Percentiles rank a stretch among this genome's conserved stretches.
Evolutionary conservation across 2,329 filamentous ascomycete genomes (phyloP).

Genomic region (Calcarisporium arbuscula): DNA sequence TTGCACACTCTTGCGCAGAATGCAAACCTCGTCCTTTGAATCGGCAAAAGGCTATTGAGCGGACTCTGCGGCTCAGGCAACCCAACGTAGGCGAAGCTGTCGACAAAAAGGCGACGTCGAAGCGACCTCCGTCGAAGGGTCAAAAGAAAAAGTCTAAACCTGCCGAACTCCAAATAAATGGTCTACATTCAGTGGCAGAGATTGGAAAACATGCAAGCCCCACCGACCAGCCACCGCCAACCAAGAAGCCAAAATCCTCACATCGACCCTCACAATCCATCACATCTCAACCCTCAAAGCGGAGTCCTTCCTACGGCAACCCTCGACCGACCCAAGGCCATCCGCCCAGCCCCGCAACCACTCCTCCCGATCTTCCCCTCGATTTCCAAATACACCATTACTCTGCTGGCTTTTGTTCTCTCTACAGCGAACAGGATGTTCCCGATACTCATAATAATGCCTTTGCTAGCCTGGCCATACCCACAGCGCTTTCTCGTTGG

Average conservation of each 20-base stretch:
- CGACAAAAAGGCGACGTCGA: constrained; percentile 67
- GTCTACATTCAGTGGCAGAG: constrained; percentile 54
- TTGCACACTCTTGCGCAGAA: constrained; percentile 81
- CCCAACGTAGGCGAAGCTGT: constrained; percentile 36
- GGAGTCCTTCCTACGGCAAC: constrained; percentile 60
- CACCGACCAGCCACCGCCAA: constrained; percentile 43
- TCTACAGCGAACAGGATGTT: constrained; percentile 60
- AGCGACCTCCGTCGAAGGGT: constrained; percentile 70
- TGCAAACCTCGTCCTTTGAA: constrained; percentile 77
- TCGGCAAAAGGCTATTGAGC: constrained; percentile 65
- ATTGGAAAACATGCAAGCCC: constrained; percentile 41
- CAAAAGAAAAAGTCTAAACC: constrained; percentile 87
- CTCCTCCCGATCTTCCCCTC: constrained; percentile 59
- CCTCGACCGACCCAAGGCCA: constrained; percentile 52
- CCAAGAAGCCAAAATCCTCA: constrained; percentile 75
- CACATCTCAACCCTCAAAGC: constrained; percentile 59
- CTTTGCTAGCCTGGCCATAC: constrained; percentile 68
- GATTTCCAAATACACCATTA: constrained; percentile 62
- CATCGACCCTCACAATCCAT: constrained; percentile 75
- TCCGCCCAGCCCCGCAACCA: constrained; percentile 70
- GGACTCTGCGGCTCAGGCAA: constrained; percentile 54
- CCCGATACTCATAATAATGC: constrained; percentile 65
- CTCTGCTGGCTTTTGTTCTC: constrained; percentile 66
- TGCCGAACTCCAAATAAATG: constrained; percentile 59
- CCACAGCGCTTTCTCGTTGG: constrained; percentile 72